Base-by-base conservation (phyloP, 495 filamentous ascomycete genomes). In the Penicillium coprophilum region DNA sequence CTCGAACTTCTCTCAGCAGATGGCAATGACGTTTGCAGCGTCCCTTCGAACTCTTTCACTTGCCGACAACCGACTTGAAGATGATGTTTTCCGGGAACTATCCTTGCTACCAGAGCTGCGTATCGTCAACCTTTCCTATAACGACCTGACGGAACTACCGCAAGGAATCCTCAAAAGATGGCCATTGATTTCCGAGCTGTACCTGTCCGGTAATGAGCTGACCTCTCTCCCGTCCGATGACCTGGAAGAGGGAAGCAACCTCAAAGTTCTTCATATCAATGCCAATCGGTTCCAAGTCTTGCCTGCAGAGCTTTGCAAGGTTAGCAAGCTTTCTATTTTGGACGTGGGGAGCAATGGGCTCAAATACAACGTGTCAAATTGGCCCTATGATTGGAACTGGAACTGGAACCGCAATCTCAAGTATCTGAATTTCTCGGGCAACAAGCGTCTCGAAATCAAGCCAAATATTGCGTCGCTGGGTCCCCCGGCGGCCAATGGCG, bases 351-450 rank as follows among this genome's bases (percentile, higher is more conserved):
- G 89, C 77, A 99, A 99, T 63, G 82, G 80, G n/a, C 80, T 99
- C 44, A 99, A 97, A 69, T 99, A 99, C 78, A 99, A 99, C 66
- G 92, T 99, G 32, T 94, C 92, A 24, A 99, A 99, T 66, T 96
- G 95, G 82, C 94, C 95, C 1, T 99, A 99, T 65, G 94, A 99
- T 68, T 99, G 94, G 94, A 99, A 99, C 64, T 99, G 94, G 94
- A 97, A 97, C 69, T 91, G 92, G 82, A 99, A 97, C 58, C 87
- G 87, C 36, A 92, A 96, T 57, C 77, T 99, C 54, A 89, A 91
- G 57, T 97, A 95, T 64, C 86, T 99, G 56, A 99, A 97, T 64
- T 82, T 99, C 57, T 97, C 93, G 7, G 94, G 95, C 23, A 99
- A 99, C 77, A 95, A 96, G 71, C 86, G 93, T 30, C 72, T 99